A percentile compares a stretch with the other conserved stretches of the same genome.
Evolutionary conservation across 345 rosid genomes (phyloP).

Genomic region (Eucalyptus cladocalyx): DNA sequence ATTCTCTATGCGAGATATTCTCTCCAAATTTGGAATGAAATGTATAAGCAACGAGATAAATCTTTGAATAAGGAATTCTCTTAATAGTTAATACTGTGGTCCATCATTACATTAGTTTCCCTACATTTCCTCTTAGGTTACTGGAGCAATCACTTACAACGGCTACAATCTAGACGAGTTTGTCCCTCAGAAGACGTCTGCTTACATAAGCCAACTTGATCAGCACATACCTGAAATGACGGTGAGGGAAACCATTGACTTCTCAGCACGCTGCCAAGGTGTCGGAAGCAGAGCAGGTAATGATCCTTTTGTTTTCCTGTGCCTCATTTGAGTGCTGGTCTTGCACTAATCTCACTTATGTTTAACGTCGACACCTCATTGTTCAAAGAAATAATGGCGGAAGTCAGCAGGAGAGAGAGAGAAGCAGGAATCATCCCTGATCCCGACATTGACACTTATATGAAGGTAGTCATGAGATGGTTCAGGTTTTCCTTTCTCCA

Average conservation of each 20-base stretch:
- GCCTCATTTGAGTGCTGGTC: not conserved
- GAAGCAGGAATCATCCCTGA: conserved; percentile 30
- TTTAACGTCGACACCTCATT: not conserved
- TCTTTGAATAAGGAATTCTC: not conserved
- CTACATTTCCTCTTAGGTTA: conserved; percentile 8
- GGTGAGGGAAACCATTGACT: conserved; percentile 5
- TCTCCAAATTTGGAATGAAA: not conserved
- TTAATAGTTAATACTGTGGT: not conserved
- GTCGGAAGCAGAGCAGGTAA: conserved; percentile 21
- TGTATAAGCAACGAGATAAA: not conserved
- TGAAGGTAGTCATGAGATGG: conserved; percentile 18
- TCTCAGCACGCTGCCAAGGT: conserved; percentile 11
- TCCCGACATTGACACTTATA: conserved; percentile 26
- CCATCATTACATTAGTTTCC: not conserved
- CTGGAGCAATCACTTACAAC: conserved; percentile 11
- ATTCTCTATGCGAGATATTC: not conserved
- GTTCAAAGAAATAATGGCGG: conserved; percentile 19
- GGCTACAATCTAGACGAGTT: not conserved
- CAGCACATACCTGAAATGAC: conserved; percentile 11
- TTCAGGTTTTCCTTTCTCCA: not conserved
- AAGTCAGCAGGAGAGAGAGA: conserved; percentile 32
- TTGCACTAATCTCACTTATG: not conserved
- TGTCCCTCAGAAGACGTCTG: conserved; percentile 1
- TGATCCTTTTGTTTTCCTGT: not conserved
- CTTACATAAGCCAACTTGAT: conserved; percentile 8